A percentile compares a stretch with the other conserved stretches of the same genome.
Evolutionary conservation across 768 basidiomycete genomes (phyloP).

Genomic region (Pleurotus ostreatus): DNA sequence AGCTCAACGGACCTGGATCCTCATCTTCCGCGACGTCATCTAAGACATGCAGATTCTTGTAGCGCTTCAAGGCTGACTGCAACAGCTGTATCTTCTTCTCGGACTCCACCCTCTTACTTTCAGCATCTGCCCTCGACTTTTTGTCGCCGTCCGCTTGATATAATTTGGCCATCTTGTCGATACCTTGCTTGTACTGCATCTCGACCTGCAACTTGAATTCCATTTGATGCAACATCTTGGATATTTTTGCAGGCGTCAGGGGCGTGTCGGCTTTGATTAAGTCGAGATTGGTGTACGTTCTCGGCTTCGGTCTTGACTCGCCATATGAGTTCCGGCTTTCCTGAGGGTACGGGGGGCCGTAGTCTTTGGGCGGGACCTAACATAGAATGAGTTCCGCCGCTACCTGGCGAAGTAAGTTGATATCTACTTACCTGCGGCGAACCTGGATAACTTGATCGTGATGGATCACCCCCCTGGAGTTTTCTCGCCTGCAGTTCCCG

Average conservation of each 20-base stretch:
- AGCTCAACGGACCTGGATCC: constrained; percentile 49
- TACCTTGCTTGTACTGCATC: constrained; percentile 95
- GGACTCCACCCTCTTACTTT: constrained; percentile 90
- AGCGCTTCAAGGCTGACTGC: constrained; percentile 87
- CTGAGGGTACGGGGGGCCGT: constrained; percentile 33
- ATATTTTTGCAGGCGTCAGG: constrained; percentile 93
- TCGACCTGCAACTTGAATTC: constrained; percentile 99
- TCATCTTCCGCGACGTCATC: constrained; percentile 89
- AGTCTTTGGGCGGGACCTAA: constrained; percentile 52
- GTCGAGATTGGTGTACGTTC: constrained; percentile 83
- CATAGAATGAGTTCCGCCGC: constrained; percentile 7
- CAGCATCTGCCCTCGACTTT: constrained; percentile 89
- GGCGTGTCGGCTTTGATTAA: constrained; percentile 97
- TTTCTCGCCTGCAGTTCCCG: constrained; percentile 80
- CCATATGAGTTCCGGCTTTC: constrained; percentile 18
- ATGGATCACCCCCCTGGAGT: constrained; percentile 51
- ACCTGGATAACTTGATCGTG: constrained; percentile 44
- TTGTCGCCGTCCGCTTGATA: constrained; percentile 98
- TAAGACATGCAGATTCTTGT: constrained; percentile 92
- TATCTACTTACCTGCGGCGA: constrained; percentile 36
- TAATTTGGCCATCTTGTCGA: constrained; percentile 98
- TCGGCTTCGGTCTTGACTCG: constrained; percentile 44
- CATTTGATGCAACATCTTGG: constrained; percentile 95
- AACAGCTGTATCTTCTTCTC: constrained; percentile 95
- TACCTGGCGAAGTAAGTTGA: neutral